Conservation (phyloP, 2,329 filamentous ascomycete genomes). For the Ophiostoma montium region DNA sequence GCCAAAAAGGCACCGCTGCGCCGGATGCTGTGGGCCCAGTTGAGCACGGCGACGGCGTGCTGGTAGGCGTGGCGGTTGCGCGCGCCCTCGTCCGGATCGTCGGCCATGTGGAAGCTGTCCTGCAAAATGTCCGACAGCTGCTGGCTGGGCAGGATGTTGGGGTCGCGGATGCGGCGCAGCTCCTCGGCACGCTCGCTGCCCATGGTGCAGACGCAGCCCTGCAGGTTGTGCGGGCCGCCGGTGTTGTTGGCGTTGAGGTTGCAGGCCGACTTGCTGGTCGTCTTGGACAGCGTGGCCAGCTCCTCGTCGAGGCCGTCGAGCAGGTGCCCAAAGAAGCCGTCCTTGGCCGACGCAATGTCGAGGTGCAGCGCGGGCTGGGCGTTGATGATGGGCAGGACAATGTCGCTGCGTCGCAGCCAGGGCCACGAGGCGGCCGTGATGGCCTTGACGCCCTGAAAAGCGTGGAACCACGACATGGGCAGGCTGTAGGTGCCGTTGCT, state of each 20-base stretch:
- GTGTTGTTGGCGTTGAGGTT: neutral
- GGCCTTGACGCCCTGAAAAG: conserved; percentile 53
- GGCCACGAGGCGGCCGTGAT: conserved; percentile 51
- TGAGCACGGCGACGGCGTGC: conserved; percentile 50
- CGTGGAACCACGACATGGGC: conserved; percentile 52
- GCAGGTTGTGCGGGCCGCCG: neutral
- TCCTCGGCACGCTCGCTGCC: neutral
- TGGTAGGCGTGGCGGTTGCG: conserved; percentile 42
- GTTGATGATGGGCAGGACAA: conserved; percentile 48
- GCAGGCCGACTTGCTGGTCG: neutral
- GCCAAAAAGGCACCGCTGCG: conserved; percentile 44
- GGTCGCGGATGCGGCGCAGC: neutral
- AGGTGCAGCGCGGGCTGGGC: conserved; percentile 48
- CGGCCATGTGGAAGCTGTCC: conserved; percentile 15
- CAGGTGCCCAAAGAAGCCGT: conserved; percentile 47
- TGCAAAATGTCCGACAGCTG: conserved; percentile 19
- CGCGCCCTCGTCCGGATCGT: conserved; percentile 13
- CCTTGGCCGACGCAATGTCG: conserved; percentile 37
- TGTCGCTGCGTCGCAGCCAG: conserved; percentile 43
- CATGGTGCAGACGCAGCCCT: conserved; percentile 2
- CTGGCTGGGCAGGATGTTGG: neutral
- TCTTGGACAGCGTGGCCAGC: conserved; percentile 21
- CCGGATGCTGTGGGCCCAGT: conserved; percentile 50
- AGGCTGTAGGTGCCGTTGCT: conserved; percentile 32
- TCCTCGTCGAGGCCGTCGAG: conserved; percentile 45